Conservation (phyloP, 257 asterid genomes). For the Scutellaria barbata region DNA sequence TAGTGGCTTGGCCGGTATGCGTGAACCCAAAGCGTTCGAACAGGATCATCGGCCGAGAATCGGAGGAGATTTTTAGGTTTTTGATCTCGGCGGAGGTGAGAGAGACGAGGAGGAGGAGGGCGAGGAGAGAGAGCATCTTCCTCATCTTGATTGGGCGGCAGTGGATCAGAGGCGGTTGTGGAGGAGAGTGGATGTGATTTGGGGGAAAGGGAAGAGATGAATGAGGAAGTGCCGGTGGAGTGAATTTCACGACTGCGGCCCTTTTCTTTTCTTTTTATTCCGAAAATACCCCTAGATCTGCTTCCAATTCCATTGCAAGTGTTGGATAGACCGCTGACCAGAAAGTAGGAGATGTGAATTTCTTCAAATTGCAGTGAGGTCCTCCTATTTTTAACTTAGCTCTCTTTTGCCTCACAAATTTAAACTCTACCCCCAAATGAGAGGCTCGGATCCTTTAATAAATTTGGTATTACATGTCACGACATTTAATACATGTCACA, state of each 20-base stretch:
- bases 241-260: slow-evolving; percentile 22
- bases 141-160: slow-evolving; percentile 55
- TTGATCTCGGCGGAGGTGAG: slow-evolving; percentile 74
- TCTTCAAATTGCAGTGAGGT: neutral
- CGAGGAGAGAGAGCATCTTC: slow-evolving; percentile 51
- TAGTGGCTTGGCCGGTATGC: slow-evolving; percentile 76
- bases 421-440: too few relatives aligned
- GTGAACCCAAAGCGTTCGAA: slow-evolving; percentile 95
- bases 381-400: slow-evolving; percentile 16
- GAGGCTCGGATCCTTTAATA: too few relatives aligned
- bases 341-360: neutral
- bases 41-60: slow-evolving; percentile 82
- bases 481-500: too few relatives aligned
- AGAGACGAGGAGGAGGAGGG: slow-evolving; percentile 49
- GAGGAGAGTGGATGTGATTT: slow-evolving; percentile 18
- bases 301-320: slow-evolving; percentile 29
- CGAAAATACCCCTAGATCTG: slow-evolving; percentile 46
- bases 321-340: slow-evolving; percentile 37
- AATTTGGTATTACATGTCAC: too few relatives aligned
- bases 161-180: slow-evolving; percentile 21
- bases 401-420: too few relatives aligned
- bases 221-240: slow-evolving; percentile 31
- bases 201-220: slow-evolving; percentile 27
- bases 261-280: slow-evolving; percentile 6
- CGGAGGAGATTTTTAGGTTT: slow-evolving; percentile 67